Conservation (phyloP, 2,329 filamentous ascomycete genomes). For the Microcyclospora pomicola region DNA sequence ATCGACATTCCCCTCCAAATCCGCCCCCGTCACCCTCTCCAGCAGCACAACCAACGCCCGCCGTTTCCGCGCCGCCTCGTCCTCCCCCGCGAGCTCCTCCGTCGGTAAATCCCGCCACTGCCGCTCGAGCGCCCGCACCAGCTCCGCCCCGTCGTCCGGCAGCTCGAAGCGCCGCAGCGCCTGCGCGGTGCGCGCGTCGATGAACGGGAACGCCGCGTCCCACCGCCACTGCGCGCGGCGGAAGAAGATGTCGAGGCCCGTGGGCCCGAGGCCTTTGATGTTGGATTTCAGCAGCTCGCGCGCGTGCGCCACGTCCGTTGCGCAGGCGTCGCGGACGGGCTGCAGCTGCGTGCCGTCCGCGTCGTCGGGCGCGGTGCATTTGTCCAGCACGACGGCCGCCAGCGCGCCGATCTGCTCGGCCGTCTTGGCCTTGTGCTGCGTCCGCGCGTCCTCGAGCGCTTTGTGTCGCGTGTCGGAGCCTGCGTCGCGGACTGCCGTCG, state of each 20-base stretch:
- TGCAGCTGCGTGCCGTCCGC: slow-evolving; percentile 20
- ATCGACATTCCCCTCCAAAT: slow-evolving; percentile 26
- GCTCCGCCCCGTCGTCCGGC: slow-evolving; percentile 21
- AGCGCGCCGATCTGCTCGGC: slow-evolving; percentile 26
- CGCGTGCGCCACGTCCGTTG: slow-evolving; percentile 16
- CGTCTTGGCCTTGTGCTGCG: slow-evolving; percentile 35
- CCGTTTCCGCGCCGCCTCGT: slow-evolving; percentile 23
- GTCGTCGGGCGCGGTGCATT: slow-evolving; percentile 20
- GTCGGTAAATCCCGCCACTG: slow-evolving; percentile 24
- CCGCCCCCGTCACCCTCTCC: slow-evolving; percentile 25
- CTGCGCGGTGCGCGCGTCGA: slow-evolving; percentile 24
- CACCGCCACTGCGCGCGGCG: slow-evolving; percentile 29
- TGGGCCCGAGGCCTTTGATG: slow-evolving; percentile 30
- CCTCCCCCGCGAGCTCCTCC: slow-evolving; percentile 16
- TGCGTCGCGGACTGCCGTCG: slow-evolving; percentile 22
- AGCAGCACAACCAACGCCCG: slow-evolving; percentile 28
- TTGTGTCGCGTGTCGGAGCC: slow-evolving; percentile 25
- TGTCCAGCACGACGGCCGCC: slow-evolving; percentile 21
- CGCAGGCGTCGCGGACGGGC: slow-evolving; percentile 21
- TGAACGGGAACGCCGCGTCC: slow-evolving; percentile 26
- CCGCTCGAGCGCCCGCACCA: slow-evolving; percentile 23
- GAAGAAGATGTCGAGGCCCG: slow-evolving; percentile 30
- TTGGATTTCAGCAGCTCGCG: slow-evolving; percentile 20
- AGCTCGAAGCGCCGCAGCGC: slow-evolving; percentile 25
- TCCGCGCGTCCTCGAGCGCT: slow-evolving; percentile 29